Evolutionary conservation across 2,329 filamentous ascomycete species (phyloP).

Genomic region (Raffaelea ambrosiae): DNA sequence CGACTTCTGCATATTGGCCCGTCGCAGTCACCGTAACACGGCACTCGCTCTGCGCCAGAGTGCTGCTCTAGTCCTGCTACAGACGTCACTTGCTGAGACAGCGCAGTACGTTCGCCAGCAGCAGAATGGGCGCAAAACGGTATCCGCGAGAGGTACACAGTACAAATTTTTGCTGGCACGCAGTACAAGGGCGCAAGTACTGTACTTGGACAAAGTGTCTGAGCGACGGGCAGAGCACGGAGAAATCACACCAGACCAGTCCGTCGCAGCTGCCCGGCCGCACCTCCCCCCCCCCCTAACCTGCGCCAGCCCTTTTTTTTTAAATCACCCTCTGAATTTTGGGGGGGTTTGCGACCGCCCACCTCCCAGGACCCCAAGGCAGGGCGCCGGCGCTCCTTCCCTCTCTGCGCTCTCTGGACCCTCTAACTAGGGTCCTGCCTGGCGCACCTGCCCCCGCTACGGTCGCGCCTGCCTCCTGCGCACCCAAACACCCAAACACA

Average conservation of each 20-base stretch:
- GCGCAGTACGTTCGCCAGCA: background rate
- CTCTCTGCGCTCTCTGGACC: background rate
- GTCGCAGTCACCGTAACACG: too few species aligned
- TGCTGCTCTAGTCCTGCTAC: too few species aligned
- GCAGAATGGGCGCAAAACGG: background rate
- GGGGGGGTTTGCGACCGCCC: constrained; percentile 15
- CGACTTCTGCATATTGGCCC: too few species aligned
- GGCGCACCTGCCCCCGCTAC: background rate
- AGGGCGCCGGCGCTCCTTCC: constrained; percentile 2
- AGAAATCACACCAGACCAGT: constrained; percentile 11
- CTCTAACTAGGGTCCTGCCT: too few species aligned
- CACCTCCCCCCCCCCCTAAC: constrained; percentile 4
- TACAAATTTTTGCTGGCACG: constrained; percentile 7
- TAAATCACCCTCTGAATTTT: constrained; percentile 7
- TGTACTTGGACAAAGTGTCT: constrained; percentile 9
- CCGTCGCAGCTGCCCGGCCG: constrained; percentile 4
- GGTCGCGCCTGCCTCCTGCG: background rate
- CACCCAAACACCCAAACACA: constrained; percentile 1
- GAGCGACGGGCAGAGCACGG: constrained; percentile 8
- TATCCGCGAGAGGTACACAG: constrained; percentile 9
- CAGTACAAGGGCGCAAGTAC: constrained; percentile 11
- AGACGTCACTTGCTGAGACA: background rate
- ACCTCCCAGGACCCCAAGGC: constrained; percentile 14
- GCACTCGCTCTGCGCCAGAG: too few species aligned
- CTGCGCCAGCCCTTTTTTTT: constrained; percentile 8